Evolutionary conservation across 495 filamentous ascomycete genomes (phyloP).

Genomic region (Aspergillus panamensis): DNA sequence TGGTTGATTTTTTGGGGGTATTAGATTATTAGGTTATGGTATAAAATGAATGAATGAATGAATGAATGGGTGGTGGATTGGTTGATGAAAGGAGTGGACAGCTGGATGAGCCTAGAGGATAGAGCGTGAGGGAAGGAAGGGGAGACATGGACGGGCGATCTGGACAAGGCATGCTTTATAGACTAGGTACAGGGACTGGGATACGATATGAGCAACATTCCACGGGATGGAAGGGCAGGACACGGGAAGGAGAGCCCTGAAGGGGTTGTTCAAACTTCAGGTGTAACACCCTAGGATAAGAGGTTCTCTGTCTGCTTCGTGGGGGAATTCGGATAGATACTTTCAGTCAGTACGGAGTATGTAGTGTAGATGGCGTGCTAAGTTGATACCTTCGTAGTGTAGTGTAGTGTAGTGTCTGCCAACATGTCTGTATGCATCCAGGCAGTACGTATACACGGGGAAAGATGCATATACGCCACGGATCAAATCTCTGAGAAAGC

Average conservation of each 20-base stretch:
- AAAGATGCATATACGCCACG: neutral
- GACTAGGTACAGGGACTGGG: neutral
- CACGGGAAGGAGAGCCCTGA: too few species aligned
- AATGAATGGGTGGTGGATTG: too few species aligned
- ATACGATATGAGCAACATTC: neutral
- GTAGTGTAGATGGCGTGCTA: too few species aligned
- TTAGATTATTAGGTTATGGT: constrained; percentile 14
- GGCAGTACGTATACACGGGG: neutral
- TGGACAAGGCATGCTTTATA: neutral
- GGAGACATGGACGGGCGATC: neutral
- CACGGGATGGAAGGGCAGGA: neutral
- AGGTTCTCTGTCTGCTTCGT: neutral
- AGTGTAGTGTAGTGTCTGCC: too few species aligned
- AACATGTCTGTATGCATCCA: too few species aligned
- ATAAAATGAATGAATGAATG: neutral
- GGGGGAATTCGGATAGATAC: neutral
- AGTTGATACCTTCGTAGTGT: too few species aligned
- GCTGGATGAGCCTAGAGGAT: neutral
- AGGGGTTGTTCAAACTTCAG: neutral
- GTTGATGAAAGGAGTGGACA: constrained; percentile 8
- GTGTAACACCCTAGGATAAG: neutral
- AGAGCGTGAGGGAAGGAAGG: neutral
- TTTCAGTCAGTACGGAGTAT: neutral
- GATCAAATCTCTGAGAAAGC: neutral
- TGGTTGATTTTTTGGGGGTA: constrained; percentile 15